phyloP scores from a whole-genome alignment of 2,329 filamentous ascomycete genomes.

The Neodidymelliopsis sp. region DNA sequence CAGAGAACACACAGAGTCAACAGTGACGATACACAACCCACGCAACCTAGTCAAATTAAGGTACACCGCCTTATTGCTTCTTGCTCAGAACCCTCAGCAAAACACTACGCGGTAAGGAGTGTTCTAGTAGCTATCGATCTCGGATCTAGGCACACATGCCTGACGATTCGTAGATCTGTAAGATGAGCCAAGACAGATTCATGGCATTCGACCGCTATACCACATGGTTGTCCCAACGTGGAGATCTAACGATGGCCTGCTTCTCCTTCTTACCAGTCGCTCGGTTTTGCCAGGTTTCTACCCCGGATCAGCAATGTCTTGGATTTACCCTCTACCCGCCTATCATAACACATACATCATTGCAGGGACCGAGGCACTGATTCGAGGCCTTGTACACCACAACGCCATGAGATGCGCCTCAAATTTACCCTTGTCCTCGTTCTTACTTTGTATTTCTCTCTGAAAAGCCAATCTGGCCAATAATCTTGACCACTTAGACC shows the following conservation, averaged over 20 bases:
- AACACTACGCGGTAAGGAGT: too few relatives aligned
- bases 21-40: too few relatives aligned
- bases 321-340: constrained; percentile 3
- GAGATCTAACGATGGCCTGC: background rate
- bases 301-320: constrained; percentile 5
- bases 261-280: background rate
- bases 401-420: constrained; percentile 8
- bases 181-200: background rate
- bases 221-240: constrained; percentile 8
- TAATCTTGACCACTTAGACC: constrained; percentile 6
- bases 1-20: too few relatives aligned
- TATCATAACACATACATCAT: background rate
- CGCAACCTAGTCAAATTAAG: too few relatives aligned
- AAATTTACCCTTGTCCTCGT: too few relatives aligned
- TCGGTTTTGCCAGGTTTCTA: constrained; percentile 2
- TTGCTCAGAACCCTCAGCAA: too few relatives aligned
- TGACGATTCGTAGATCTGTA: background rate
- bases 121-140: background rate
- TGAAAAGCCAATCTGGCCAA: constrained; percentile 1
- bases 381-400: constrained; percentile 4
- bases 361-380: constrained; percentile 9
- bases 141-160: background rate
- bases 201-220: constrained; percentile 1
- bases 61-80: too few relatives aligned
- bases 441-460: background rate